Percentiles rank a stretch among this genome's conserved stretches.
Conservation (phyloP, 148 eudicot genomes). For the Fagopyrum homotropicum region DNA sequence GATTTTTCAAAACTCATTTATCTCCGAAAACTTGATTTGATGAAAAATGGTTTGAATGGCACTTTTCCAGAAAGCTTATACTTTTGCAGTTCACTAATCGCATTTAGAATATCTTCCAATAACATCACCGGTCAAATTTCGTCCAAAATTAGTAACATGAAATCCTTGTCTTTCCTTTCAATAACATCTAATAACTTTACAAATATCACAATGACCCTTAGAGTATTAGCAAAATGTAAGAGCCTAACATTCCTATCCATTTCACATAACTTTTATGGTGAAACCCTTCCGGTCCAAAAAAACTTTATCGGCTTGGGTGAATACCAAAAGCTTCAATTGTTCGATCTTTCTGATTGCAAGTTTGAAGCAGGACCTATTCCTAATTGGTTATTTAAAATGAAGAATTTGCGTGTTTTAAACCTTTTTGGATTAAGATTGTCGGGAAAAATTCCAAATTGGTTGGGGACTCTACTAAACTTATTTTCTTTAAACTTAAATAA, state of each 20-base stretch:
- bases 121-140: conserved; percentile 46
- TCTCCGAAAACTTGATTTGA: conserved; percentile 57
- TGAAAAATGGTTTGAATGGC: conserved; percentile 56
- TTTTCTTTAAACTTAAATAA: too few species aligned
- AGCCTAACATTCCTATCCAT: conserved; percentile 51
- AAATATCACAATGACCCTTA: conserved; percentile 53
- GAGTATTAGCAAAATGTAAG: conserved; percentile 41
- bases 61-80: conserved; percentile 53
- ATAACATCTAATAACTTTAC: conserved; percentile 56
- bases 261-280: conserved; percentile 50
- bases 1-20: conserved; percentile 51
- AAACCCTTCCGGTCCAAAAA: conserved; percentile 39
- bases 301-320: conserved; percentile 29
- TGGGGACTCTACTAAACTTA: background rate
- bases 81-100: conserved; percentile 61
- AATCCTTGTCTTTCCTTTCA: conserved; percentile 66
- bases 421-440: conserved; percentile 52
- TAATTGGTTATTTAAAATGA: conserved; percentile 61
- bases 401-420: conserved; percentile 51
- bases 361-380: conserved; percentile 51
- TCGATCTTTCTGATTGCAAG: conserved; percentile 60
- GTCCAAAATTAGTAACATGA: conserved; percentile 34
- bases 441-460: conserved; percentile 19
- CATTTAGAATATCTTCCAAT: conserved; percentile 57
- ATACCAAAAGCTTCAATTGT: conserved; percentile 49